These are phyloP conservation scores for Pueraria montana DNA, from an alignment of 306 rosid species.

Conservation along the genomic window DNA sequence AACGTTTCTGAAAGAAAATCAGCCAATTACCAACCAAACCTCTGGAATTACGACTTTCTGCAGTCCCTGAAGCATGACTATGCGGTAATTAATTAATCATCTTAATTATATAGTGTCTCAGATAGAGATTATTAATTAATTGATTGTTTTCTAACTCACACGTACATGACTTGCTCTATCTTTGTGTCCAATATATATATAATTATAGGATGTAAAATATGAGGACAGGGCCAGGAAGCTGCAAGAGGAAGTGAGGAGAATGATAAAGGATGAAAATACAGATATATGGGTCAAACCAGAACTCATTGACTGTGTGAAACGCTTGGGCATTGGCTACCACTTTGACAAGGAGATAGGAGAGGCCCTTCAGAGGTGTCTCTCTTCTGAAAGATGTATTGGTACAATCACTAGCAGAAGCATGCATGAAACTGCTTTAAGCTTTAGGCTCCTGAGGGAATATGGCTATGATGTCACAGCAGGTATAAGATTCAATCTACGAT, in stretches of 20 bases:
- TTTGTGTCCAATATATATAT: no score
- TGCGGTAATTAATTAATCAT: constrained; percentile 40
- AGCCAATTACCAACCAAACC: constrained; percentile 59
- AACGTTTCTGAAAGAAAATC: constrained; percentile 46
- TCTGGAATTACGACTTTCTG: constrained; percentile 60
- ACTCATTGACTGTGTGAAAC: constrained; percentile 49
- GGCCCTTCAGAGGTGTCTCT: constrained; percentile 40
- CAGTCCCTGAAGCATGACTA: constrained; percentile 57
- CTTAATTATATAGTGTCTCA: not conserved
- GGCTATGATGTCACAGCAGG: constrained; percentile 57
- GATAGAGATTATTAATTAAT: no score
- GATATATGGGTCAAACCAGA: constrained; percentile 18
- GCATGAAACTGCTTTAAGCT: constrained; percentile 51
- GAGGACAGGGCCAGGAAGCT: constrained; percentile 25
- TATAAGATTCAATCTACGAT: no score
- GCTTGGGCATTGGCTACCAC: constrained; percentile 51
- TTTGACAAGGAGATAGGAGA: constrained; percentile 53
- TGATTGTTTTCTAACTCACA: no score
- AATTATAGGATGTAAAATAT: constrained; percentile 39
- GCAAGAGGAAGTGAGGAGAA: constrained; percentile 51
- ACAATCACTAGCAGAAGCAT: constrained; percentile 2
- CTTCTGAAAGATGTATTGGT: not conserved
- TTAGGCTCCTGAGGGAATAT: constrained; percentile 13
- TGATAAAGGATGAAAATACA: constrained; percentile 44
- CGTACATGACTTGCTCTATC: no score